Conservation (phyloP, 176 grass and related monocot genomes). For the Tuctoria greenei region DNA sequence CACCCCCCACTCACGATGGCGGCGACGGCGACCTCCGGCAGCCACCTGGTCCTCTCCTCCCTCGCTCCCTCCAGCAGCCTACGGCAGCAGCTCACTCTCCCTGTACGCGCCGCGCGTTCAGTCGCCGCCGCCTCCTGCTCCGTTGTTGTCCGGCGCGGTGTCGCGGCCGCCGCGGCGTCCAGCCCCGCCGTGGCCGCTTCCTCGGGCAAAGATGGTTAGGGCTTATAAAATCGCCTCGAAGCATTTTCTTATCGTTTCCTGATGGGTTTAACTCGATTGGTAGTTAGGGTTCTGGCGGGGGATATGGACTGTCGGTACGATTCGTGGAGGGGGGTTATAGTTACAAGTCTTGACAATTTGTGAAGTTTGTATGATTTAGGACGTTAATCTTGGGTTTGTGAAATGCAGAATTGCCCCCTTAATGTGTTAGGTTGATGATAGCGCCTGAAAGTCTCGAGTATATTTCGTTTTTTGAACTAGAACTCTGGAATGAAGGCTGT, state of each 20-base stretch:
- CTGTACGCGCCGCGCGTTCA: slow-evolving; percentile 14
- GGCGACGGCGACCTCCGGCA: slow-evolving; percentile 37
- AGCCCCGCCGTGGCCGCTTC: slow-evolving; percentile 18
- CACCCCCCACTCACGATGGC: slow-evolving; percentile 27
- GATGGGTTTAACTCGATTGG: not conserved
- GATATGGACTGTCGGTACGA: not conserved
- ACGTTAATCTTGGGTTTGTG: not conserved
- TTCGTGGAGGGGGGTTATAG: too few relatives aligned
- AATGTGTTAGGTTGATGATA: not conserved
- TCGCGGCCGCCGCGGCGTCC: slow-evolving; percentile 35
- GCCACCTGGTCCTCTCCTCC: slow-evolving; percentile 33
- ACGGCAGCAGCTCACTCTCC: not conserved
- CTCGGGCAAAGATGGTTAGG: slow-evolving; percentile 37
- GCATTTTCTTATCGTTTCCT: not conserved
- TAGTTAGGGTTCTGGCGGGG: slow-evolving; percentile 32
- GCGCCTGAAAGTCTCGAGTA: not conserved
- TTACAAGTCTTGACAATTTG: not conserved
- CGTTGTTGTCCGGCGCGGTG: slow-evolving; percentile 15
- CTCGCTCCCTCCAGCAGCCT: not conserved
- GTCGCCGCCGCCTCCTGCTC: slow-evolving; percentile 31
- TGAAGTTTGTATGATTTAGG: not conserved
- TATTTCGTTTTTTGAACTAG: not conserved
- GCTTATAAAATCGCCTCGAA: slow-evolving; percentile 5
- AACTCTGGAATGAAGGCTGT: not conserved
- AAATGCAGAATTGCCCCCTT: not conserved